Conservation (phyloP, 345 rosid genomes). For the Orychophragmus violaceus region DNA sequence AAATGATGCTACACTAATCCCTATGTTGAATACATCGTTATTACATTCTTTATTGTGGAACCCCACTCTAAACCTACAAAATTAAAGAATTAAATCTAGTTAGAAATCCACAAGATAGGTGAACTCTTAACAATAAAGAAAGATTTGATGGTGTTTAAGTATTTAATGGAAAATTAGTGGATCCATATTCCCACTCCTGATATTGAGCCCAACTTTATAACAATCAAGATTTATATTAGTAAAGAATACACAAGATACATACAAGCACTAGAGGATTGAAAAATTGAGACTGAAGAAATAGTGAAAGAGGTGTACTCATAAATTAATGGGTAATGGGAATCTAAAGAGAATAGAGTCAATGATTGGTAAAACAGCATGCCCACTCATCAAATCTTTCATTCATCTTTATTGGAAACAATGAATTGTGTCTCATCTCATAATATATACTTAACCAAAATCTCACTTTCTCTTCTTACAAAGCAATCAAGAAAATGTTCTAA, state of each 20-base stretch:
- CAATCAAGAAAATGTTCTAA: slow-evolving; percentile 27
- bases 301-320: slow-evolving; percentile 18
- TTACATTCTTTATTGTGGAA: slow-evolving; percentile 9
- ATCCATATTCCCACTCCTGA: slow-evolving; percentile 11
- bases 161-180: slow-evolving; percentile 4
- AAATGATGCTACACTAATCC: slow-evolving; percentile 31
- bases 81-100: not conserved
- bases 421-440: slow-evolving; percentile 18
- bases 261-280: slow-evolving; percentile 14
- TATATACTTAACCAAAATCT: slow-evolving; percentile 30
- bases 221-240: not conserved
- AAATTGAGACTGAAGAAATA: not conserved
- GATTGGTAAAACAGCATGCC: slow-evolving; percentile 32
- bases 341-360: slow-evolving; percentile 21
- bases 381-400: slow-evolving; percentile 26
- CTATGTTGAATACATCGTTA: slow-evolving; percentile 20
- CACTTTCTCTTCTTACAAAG: slow-evolving; percentile 42
- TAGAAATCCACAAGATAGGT: not conserved
- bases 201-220: slow-evolving; percentile 15
- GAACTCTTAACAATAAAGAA: not conserved
- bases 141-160: not conserved
- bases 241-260: slow-evolving; percentile 11
- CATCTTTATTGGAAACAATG: slow-evolving; percentile 31
- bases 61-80: slow-evolving; percentile 14
- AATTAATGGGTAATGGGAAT: slow-evolving; percentile 11